Base-by-base conservation (phyloP, 352 stramenopile genomes). In the Phytopythium aichiense region DNA sequence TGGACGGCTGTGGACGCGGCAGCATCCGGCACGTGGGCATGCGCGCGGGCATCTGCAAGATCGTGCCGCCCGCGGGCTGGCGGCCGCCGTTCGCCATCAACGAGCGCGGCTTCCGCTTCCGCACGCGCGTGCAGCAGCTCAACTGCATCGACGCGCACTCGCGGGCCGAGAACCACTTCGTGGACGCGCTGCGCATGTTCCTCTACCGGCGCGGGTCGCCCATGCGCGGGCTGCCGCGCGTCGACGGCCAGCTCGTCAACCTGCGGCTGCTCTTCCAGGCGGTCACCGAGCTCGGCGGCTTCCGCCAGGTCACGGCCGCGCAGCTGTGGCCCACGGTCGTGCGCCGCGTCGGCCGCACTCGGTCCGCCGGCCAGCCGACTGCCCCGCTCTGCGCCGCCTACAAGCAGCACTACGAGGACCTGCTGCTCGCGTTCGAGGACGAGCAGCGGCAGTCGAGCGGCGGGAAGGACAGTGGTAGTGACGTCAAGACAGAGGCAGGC, bases 11-110 rank as follows among this genome's bases (percentile, higher is more conserved):
- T 30, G 28, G 23, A 22, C 16, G 28, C 37, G n/a, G 25, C 56
- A 95, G 79, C 60, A 96, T 97, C 69, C 80, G 91, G 33, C 78
- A 90, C 52, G 91, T 97, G 55, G 96, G 93, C 23, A 88, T 97
- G 77, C 73, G 88, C 58, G 97, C 96, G 57, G 98, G 97, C 30
- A 99, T 99, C 65, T 98, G 90, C 73, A 99, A 99, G 78, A 99
- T 99, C 71, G 96, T 99, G 20, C 97, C 98, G 60, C 98, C 98
- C 0, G 59, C 74, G 30, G 97, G 91, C 45, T 99, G 95, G 96
- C 89, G 92, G 23, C 95, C 92, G 16, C 86, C 85, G 25, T 96
- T 91, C 57, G 80, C 89, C 43, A 84, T 95, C 43, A 92, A 97
- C 61, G 81, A 94, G 55, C 87, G 88, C 59, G 85, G 73, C 0